phyloP scores from a whole-genome alignment of 306 rosid species.

The Malus orientalis region DNA sequence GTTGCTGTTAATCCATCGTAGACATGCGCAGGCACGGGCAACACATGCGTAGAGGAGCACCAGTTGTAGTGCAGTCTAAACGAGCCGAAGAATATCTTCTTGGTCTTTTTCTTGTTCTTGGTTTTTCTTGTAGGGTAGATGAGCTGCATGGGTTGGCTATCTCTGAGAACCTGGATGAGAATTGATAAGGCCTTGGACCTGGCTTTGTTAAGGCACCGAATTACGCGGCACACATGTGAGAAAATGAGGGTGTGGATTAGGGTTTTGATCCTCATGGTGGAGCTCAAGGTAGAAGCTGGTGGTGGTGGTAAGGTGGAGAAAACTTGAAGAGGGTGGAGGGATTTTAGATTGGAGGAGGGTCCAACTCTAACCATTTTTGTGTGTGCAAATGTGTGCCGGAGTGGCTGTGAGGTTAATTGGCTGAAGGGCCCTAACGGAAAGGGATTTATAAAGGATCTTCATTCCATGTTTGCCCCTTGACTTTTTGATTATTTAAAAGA shows the following conservation, averaged over 20 bases:
- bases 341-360: constrained; percentile 35
- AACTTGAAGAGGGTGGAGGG: constrained; percentile 38
- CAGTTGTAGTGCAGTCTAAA: constrained; percentile 87
- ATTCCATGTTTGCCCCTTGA: constrained; percentile 48
- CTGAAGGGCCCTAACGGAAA: not conserved
- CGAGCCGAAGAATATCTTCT: constrained; percentile 59
- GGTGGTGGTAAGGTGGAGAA: constrained; percentile 32
- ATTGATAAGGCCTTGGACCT: constrained; percentile 44
- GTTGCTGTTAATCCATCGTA: constrained; percentile 24
- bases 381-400: not conserved
- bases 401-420: not conserved
- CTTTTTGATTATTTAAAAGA: constrained; percentile 24
- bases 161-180: constrained; percentile 18
- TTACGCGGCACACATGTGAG: constrained; percentile 47
- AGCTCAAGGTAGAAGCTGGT: constrained; percentile 18
- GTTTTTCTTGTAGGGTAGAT: not conserved
- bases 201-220: constrained; percentile 47
- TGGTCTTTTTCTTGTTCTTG: constrained; percentile 22
- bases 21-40: constrained; percentile 47
- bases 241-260: constrained; percentile 52
- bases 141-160: constrained; percentile 24
- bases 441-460: constrained; percentile 12
- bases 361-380: constrained; percentile 32
- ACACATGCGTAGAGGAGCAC: constrained; percentile 61
- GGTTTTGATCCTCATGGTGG: constrained; percentile 47